Evolutionary conservation across 2,329 filamentous ascomycete species (phyloP).

Genomic region (Hymenoscyphus linearis): DNA sequence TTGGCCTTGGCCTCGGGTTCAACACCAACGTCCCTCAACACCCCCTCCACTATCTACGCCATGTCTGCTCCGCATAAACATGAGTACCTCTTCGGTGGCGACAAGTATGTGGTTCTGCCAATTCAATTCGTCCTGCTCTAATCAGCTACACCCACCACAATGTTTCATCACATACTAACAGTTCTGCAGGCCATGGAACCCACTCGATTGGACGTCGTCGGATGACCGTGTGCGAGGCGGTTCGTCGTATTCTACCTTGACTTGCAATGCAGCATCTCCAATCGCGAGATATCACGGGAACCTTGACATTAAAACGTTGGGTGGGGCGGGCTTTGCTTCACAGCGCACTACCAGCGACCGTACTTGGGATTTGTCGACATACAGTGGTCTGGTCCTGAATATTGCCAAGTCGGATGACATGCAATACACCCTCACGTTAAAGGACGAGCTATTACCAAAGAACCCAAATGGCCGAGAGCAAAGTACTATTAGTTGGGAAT

Average conservation of each 20-base stretch:
- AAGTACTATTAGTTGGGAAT: slow-evolving; percentile 69
- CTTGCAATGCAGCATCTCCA: slow-evolving; percentile 27
- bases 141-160: neutral
- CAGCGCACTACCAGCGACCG: slow-evolving; percentile 58
- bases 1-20: neutral
- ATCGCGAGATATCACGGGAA: slow-evolving; percentile 56
- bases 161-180: neutral
- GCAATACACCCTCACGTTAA: slow-evolving; percentile 68
- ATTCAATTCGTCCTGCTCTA: neutral
- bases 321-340: slow-evolving; percentile 77
- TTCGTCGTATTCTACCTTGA: slow-evolving; percentile 52
- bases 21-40: neutral
- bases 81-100: slow-evolving; percentile 22
- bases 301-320: slow-evolving; percentile 69
- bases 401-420: slow-evolving; percentile 54
- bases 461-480: slow-evolving; percentile 63
- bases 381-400: slow-evolving; percentile 55
- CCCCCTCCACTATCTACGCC: too few species aligned
- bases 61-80: neutral
- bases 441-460: slow-evolving; percentile 57
- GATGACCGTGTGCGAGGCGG: slow-evolving; percentile 78
- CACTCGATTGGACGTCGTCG: slow-evolving; percentile 58
- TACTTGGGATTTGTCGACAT: slow-evolving; percentile 58
- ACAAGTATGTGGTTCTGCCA: slow-evolving; percentile 20
- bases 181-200: slow-evolving; percentile 49